Percentiles rank a stretch among this genome's conserved stretches.
Evolutionary conservation across 257 asterid species (phyloP).

Genomic region (Plectranthus barbatus): DNA sequence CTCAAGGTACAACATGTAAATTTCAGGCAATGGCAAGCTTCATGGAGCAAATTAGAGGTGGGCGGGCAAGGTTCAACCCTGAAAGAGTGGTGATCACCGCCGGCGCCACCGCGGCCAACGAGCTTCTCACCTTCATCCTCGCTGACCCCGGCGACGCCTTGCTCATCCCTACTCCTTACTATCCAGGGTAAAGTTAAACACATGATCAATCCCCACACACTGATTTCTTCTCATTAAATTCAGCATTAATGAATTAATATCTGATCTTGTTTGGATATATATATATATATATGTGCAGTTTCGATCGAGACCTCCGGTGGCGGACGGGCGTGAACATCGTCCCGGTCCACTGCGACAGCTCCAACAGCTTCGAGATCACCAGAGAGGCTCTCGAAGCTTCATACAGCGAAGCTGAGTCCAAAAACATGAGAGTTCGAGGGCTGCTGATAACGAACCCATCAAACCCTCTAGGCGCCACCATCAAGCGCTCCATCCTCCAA

Average conservation of each 20-base stretch:
- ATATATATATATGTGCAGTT: slow-evolving; percentile 1
- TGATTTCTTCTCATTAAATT: too few relatives aligned
- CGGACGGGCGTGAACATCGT: slow-evolving; percentile 38
- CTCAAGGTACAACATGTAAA: neutral
- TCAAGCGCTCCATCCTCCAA: slow-evolving; percentile 23
- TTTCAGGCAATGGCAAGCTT: slow-evolving; percentile 82
- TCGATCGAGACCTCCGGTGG: slow-evolving; percentile 37
- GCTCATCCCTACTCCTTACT: slow-evolving; percentile 86
- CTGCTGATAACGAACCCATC: slow-evolving; percentile 46
- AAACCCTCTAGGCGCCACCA: slow-evolving; percentile 45
- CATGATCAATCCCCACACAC: too few relatives aligned
- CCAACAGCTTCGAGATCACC: slow-evolving; percentile 37
- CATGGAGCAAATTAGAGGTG: slow-evolving; percentile 83
- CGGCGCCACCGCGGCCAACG: slow-evolving; percentile 94
- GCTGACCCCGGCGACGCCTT: slow-evolving; percentile 87
- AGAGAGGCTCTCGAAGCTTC: slow-evolving; percentile 26
- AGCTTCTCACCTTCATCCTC: slow-evolving; percentile 67
- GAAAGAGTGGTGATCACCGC: slow-evolving; percentile 77
- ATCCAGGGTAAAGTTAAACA: slow-evolving; percentile 66
- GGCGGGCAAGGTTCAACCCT: slow-evolving; percentile 64
- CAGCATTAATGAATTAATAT: too few relatives aligned
- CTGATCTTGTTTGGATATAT: too few relatives aligned
- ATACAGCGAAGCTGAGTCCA: slow-evolving; percentile 22
- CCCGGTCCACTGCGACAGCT: slow-evolving; percentile 38
- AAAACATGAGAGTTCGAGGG: slow-evolving; percentile 28